Conservation (phyloP, 2,329 filamentous ascomycete genomes). For the Colletotrichum viniferum region DNA sequence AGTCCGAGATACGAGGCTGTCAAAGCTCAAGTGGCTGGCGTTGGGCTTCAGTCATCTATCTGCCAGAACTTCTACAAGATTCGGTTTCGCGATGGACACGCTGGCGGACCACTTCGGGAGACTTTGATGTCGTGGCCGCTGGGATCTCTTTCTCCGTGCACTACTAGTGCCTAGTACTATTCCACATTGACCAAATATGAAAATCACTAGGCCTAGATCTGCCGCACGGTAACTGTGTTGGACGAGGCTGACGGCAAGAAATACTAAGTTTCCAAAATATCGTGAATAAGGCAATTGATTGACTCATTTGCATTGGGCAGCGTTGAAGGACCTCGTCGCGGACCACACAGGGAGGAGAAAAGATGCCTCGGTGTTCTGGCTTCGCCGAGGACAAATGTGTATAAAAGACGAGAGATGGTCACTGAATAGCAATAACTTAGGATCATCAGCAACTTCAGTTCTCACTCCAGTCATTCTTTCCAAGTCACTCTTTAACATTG, state of each 20-base stretch:
- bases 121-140: rapidly evolving
- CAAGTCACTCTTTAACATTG: not conserved
- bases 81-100: not conserved
- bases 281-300: rapidly evolving
- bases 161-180: not conserved
- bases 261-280: not conserved
- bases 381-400: not conserved
- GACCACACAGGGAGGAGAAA: not conserved
- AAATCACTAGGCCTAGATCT: not conserved
- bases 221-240: rapidly evolving
- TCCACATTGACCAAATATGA: rapidly evolving
- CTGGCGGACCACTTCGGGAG: not conserved
- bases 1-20: not conserved
- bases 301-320: not conserved
- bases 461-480: not conserved
- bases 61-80: rapidly evolving
- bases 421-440: rapidly evolving
- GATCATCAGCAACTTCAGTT: rapidly evolving
- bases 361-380: not conserved
- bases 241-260: not conserved
- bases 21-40: not conserved
- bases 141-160: rapidly evolving
- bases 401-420: rapidly evolving
- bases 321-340: not conserved
- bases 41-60: not conserved